A percentile compares a stretch with the other conserved stretches of the same genome.
These are phyloP conservation scores for Leccinum rimulosum DNA, from an alignment of 768 basidiomycete species.

Conservation along the genomic window DNA sequence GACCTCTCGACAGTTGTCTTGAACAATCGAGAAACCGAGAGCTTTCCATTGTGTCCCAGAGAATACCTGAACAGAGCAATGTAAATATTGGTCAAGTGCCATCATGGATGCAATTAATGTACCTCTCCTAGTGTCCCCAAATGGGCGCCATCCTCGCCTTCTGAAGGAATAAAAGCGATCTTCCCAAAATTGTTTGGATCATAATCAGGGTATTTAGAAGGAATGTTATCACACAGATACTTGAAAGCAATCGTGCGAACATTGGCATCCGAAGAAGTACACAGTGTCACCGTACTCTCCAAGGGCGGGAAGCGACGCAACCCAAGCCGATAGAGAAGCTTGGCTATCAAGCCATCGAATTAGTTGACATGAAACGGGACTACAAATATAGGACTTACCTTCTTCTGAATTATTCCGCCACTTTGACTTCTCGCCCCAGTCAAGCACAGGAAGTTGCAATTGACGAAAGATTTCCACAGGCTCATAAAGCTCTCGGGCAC, in stretches of 20 bases:
- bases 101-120: background rate
- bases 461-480: constrained; percentile 69
- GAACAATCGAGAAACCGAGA: constrained; percentile 75
- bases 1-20: constrained; percentile 50
- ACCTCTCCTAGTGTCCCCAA: constrained; percentile 70
- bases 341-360: constrained; percentile 47
- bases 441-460: constrained; percentile 77
- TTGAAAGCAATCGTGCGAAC: constrained; percentile 64
- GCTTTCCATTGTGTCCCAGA: constrained; percentile 61
- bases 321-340: constrained; percentile 72
- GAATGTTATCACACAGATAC: constrained; percentile 78
- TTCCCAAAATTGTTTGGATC: constrained; percentile 52
- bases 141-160: constrained; percentile 47
- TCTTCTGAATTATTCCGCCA: constrained; percentile 86
- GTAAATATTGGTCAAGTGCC: background rate
- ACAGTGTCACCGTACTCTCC: constrained; percentile 62
- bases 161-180: constrained; percentile 77
- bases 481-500: constrained; percentile 80
- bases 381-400: constrained; percentile 47
- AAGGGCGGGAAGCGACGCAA: constrained; percentile 68
- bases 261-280: constrained; percentile 51
- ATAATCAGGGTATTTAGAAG: constrained; percentile 58
- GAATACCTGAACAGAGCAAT: constrained; percentile 54
- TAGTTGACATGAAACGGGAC: background rate
- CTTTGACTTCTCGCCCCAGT: constrained; percentile 77